A percentile compares a stretch with the other conserved stretches of the same genome.
These are phyloP conservation scores for Trichoderma citrinoviride DNA, from an alignment of 2,329 filamentous ascomycete genomes.

Conservation along the genomic window DNA sequence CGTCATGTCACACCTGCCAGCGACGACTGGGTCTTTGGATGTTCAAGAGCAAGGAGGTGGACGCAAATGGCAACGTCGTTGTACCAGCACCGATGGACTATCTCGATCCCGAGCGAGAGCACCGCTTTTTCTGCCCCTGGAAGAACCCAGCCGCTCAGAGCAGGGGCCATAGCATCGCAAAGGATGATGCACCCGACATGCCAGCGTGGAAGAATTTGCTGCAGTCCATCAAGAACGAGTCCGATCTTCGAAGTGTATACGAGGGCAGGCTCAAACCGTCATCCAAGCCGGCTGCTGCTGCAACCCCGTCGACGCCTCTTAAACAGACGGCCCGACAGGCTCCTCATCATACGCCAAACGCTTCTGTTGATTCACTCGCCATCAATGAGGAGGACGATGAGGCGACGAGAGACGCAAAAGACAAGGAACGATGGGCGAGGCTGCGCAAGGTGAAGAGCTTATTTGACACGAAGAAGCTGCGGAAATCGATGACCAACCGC, in stretches of 20 bases:
- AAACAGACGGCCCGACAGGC: slow-evolving; percentile 16
- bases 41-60: slow-evolving; percentile 73
- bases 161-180: slow-evolving; percentile 33
- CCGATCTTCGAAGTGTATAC: slow-evolving; percentile 47
- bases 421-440: slow-evolving; percentile 72
- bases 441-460: slow-evolving; percentile 69
- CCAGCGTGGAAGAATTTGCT: slow-evolving; percentile 56
- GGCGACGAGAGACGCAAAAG: slow-evolving; percentile 53
- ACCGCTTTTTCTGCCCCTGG: slow-evolving; percentile 85
- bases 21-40: slow-evolving; percentile 91
- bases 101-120: slow-evolving; percentile 68
- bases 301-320: slow-evolving; percentile 23
- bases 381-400: slow-evolving; percentile 39
- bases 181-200: slow-evolving; percentile 36
- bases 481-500: slow-evolving; percentile 41
- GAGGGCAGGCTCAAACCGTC: slow-evolving; percentile 34
- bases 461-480: slow-evolving; percentile 63
- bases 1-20: slow-evolving; percentile 81
- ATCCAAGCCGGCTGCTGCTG: slow-evolving; percentile 24
- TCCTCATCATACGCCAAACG: slow-evolving; percentile 11
- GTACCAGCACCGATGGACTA: slow-evolving; percentile 62
- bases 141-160: slow-evolving; percentile 62
- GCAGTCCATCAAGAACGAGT: slow-evolving; percentile 57
- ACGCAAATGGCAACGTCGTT: slow-evolving; percentile 51
- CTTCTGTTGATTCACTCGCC: slow-evolving; percentile 20